These are phyloP conservation scores for Metschnikowia hibisci DNA, from an alignment of 805 yeast genomes.

Conservation along the genomic window DNA sequence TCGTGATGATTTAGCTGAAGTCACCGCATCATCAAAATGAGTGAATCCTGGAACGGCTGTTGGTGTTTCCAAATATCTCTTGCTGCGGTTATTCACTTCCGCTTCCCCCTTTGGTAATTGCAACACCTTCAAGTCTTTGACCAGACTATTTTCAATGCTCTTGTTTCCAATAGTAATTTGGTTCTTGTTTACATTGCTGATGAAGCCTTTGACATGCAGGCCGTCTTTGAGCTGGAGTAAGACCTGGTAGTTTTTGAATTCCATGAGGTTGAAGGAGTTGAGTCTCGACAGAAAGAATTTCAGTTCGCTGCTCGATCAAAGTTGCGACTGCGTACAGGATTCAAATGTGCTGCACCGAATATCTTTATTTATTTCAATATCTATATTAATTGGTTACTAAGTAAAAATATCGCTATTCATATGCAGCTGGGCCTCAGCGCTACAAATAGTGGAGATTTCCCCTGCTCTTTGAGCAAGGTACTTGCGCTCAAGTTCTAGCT, in stretches of 20 bases:
- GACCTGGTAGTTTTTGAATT: constrained; percentile 41
- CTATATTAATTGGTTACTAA: background rate
- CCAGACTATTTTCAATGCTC: constrained; percentile 31
- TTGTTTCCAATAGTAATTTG: constrained; percentile 27
- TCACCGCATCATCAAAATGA: constrained; percentile 27
- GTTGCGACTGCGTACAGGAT: background rate
- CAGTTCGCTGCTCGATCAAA: constrained; percentile 4
- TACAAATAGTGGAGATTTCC: constrained; percentile 5
- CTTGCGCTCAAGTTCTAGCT: constrained; percentile 6
- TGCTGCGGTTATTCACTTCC: constrained; percentile 15
- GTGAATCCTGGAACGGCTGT: background rate
- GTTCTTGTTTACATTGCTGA: constrained; percentile 29
- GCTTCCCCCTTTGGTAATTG: constrained; percentile 44
- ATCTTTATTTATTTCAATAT: background rate
- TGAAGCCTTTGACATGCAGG: constrained; percentile 29
- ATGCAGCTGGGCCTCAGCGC: constrained; percentile 5
- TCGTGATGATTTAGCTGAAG: constrained; percentile 17
- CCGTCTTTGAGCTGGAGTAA: constrained; percentile 38
- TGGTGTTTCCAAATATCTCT: constrained; percentile 6
- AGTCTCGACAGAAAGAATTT: constrained; percentile 2
- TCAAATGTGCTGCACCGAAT: background rate
- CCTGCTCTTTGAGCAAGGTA: constrained; percentile 6
- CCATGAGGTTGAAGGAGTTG: constrained; percentile 13
- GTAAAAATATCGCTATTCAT: background rate
- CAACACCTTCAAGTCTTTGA: constrained; percentile 53